phyloP scores from a whole-genome alignment of 331 rosid species.

The Acacia pycnantha region DNA sequence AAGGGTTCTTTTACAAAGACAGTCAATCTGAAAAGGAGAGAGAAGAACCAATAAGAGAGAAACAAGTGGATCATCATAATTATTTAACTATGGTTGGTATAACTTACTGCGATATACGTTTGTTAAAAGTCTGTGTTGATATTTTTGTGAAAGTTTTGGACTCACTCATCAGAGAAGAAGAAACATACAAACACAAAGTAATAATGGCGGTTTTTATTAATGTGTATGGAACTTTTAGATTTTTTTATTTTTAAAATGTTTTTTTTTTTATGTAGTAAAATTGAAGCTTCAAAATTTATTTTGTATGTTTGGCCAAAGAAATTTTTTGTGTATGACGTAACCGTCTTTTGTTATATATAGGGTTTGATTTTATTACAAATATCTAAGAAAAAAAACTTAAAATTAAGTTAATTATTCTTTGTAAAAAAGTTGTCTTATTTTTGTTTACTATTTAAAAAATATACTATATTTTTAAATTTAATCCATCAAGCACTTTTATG shows the following conservation, averaged over 20 bases:
- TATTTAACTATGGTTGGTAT: constrained; percentile 36
- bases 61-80: constrained; percentile 27
- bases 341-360: background rate
- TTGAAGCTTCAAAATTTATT: background rate
- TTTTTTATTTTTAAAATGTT: background rate
- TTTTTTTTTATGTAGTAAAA: background rate
- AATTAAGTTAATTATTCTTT: background rate
- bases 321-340: no score
- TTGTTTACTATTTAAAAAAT: background rate
- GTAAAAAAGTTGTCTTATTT: background rate
- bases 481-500: background rate
- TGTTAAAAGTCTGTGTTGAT: constrained; percentile 41
- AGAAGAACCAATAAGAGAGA: background rate
- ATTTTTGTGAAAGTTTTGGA: constrained; percentile 45
- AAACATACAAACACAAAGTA: constrained; percentile 5
- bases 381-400: background rate
- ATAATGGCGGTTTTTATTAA: background rate
- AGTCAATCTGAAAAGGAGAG: background rate
- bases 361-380: background rate
- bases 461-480: background rate
- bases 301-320: background rate
- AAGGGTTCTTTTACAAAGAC: background rate
- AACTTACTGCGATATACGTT: constrained; percentile 39
- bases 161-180: constrained; percentile 18
- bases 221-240: background rate